These are phyloP conservation scores for Ceratobasidium sp. DNA, from an alignment of 1,284 basidiomycete species.

Conservation along the genomic window DNA sequence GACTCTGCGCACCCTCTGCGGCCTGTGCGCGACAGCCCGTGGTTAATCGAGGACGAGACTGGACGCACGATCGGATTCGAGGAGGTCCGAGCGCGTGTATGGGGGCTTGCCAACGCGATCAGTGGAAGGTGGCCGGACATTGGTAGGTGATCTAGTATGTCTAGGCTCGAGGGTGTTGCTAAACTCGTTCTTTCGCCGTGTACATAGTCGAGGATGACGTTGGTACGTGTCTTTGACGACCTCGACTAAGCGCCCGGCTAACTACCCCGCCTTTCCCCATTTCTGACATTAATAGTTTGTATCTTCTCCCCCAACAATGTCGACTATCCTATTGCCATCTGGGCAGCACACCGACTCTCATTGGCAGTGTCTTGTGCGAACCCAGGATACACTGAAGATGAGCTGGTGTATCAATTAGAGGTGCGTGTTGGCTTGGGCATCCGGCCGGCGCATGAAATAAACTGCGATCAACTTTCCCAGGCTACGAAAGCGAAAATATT, in stretches of 20 bases:
- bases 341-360: slow-evolving; percentile 74
- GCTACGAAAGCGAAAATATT: slow-evolving; percentile 66
- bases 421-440: too few species aligned
- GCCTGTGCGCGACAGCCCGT: slow-evolving; percentile 63
- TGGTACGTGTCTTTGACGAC: slow-evolving; percentile 64
- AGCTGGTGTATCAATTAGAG: slow-evolving; percentile 59
- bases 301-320: slow-evolving; percentile 43
- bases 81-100: slow-evolving; percentile 64
- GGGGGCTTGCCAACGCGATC: slow-evolving; percentile 71
- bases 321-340: slow-evolving; percentile 79
- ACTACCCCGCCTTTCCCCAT: slow-evolving; percentile 16
- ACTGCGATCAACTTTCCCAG: too few species aligned
- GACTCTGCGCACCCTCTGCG: slow-evolving; percentile 63
- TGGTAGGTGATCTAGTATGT: slow-evolving; percentile 52
- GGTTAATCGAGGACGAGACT: slow-evolving; percentile 73
- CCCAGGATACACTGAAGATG: slow-evolving; percentile 72
- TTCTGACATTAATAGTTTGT: slow-evolving; percentile 17
- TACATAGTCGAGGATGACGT: slow-evolving; percentile 61
- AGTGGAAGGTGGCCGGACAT: slow-evolving; percentile 62
- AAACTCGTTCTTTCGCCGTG: neutral
- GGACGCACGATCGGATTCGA: slow-evolving; percentile 55
- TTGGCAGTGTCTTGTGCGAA: slow-evolving; percentile 61
- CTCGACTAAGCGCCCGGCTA: slow-evolving; percentile 27
- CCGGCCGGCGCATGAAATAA: too few species aligned
- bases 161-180: neutral